Base-by-base conservation (phyloP, 1,139 yeast species). In the Taphrina sp. region DNA sequence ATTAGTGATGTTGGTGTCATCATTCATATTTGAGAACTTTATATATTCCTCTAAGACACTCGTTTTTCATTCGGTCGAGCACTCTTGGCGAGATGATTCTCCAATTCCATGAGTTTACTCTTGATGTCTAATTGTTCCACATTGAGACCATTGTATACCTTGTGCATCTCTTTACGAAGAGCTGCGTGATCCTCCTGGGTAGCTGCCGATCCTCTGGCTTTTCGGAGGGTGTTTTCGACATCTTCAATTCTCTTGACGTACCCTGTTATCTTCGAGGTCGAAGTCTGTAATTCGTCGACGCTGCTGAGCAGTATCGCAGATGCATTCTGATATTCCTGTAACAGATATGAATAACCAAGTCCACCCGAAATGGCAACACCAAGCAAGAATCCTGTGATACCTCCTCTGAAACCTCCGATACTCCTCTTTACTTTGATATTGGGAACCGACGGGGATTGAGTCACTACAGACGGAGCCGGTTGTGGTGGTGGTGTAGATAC, bases 311-410 rank as follows among this genome's bases (percentile, higher is more conserved):
- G 44, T 5, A 43, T 39, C 14, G 19, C 16, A 23, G 46, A 35
- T 7, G 59, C 58, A 26, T 43, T 29, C 10, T 52, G 59, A 45
- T 57, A 54, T 34, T 53, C 58, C 28, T 43, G 45, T 16, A 57
- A 26, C 37, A 57, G 43, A 33, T 42, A 54, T 22, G 43, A 26
- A 28, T 57, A 57, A 4, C 59, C 59, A 17, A 44, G 23, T 2
- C 44, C 46, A 14, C 58, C 57, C 16, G 58, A 42, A 19, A 54
- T 36, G 14, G 54, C 57, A 20, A 46, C 36, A 29, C 59, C 59
- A 24, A 57, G 38, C n/a, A 57, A 36, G 37, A 57, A 57, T 12
- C 59, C 59, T 12, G 49, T 52, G 39, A 52, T 52, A 8, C 56
- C 56, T 22, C 56, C 56, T 23, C 56, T 38, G 19, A 52, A 35